phyloP scores from a whole-genome alignment of 192 early-diverging fungal genomes.

The Linnemannia exigua region DNA sequence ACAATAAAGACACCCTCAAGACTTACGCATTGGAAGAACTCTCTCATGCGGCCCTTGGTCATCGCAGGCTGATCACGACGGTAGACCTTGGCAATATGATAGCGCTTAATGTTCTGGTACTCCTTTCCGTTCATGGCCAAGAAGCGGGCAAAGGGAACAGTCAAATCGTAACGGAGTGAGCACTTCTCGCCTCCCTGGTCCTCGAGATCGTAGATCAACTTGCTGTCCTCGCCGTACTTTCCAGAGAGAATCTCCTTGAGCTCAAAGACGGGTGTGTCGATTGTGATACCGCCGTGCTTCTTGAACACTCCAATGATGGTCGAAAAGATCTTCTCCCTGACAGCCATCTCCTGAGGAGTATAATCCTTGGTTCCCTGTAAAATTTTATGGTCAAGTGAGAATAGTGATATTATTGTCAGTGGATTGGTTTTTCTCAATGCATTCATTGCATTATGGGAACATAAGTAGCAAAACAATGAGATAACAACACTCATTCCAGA shows the following conservation, averaged over 20 bases:
- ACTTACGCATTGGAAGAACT: constrained; percentile 97
- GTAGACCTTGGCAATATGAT: constrained; percentile 99
- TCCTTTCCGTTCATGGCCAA: constrained; percentile 91
- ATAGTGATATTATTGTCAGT: background rate
- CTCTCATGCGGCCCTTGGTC: constrained; percentile 98
- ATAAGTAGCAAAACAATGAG: background rate
- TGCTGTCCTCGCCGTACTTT: constrained; percentile 99
- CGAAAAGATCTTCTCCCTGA: constrained; percentile 91
- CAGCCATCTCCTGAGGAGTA: constrained; percentile 96
- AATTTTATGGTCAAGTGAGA: too few species aligned
- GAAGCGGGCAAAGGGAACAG: constrained; percentile 97
- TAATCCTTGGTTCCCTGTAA: constrained; percentile 94
- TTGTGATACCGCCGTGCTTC: constrained; percentile 97
- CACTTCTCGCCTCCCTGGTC: constrained; percentile 98
- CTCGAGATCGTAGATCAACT: constrained; percentile 97
- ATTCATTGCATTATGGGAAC: background rate
- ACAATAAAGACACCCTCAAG: too few species aligned
- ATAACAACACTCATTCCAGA: background rate
- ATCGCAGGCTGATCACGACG: constrained; percentile 98
- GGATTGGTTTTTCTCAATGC: too few species aligned
- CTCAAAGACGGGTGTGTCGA: constrained; percentile 99
- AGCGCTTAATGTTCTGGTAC: constrained; percentile 92
- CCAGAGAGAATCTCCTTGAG: constrained; percentile 96
- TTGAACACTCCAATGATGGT: constrained; percentile 93
- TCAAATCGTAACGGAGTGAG: constrained; percentile 97